Evolutionary conservation across 176 grass and related monocot species (phyloP), one percentile per base, ranked within the genome.

Genomic region (Elaeis guineensis): DNA sequence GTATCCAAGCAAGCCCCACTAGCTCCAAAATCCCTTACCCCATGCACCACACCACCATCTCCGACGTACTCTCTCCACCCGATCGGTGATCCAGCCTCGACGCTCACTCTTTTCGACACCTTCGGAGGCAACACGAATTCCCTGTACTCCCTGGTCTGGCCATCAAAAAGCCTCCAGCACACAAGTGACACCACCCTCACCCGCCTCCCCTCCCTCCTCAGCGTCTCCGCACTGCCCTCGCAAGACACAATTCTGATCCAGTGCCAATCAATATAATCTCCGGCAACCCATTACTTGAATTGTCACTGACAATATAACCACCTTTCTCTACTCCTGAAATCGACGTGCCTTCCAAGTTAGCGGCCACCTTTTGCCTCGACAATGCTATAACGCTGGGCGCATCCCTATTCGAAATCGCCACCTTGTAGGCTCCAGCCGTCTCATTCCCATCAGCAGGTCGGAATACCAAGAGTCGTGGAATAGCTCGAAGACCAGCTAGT

Each of bases 81-180:
- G 0, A 28, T 11, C 49, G 63, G 63, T 14, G 63, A 52, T n/a
- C 63, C 63, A 4, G 63, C 49, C 21, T 65, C 63, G 5, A 66
- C 63, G 4, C 21, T 24, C 17, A 66, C 49, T 22, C 63, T 49
- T 26, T 53, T 52, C 49, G 21, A 2, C 22, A 29, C 50, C 17
- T 16, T 9, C 2, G 23, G 19, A 16, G 63, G 49, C 20, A 66
- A 12, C 21, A 66, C 63, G 4, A 14, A 52, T 50, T 66, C 63
- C 50, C 26, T 66, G 50, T 66, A 53, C 50, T 52, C 63, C 63
- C 16, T 2, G 4, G 49, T 16, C 22, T 66, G 63, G 44, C 49
- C 49, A n/a, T 66, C 49, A 21, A 53, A 66, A 21, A 66, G 50
- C 25, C 20, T 52, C 63, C 63, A 66, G 63, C 49, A 66, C 49